These are phyloP conservation scores for Phytophthora pluvialis DNA, from an alignment of 352 stramenopile species.

Conservation along the genomic window DNA sequence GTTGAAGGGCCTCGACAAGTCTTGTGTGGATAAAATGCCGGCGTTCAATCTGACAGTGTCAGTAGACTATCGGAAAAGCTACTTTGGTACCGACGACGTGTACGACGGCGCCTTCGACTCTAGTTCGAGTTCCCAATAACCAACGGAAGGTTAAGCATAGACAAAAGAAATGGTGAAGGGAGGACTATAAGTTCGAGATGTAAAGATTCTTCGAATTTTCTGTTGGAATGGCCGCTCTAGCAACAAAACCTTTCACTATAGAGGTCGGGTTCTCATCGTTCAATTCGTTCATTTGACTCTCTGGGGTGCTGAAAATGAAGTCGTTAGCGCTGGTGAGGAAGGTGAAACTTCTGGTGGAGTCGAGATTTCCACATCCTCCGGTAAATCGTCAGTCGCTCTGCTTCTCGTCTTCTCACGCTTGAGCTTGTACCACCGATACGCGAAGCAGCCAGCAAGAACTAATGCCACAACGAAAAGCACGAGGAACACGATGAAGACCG, in stretches of 20 bases:
- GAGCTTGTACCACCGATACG: constrained; percentile 36
- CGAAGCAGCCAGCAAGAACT: constrained; percentile 33
- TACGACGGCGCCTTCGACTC: too few relatives aligned
- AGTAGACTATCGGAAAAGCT: too few relatives aligned
- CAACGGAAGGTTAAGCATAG: too few relatives aligned
- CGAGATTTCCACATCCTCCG: constrained; percentile 17
- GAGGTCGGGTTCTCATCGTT: too few relatives aligned
- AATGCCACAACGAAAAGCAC: constrained; percentile 44
- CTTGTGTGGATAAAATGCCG: constrained; percentile 42
- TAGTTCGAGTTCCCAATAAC: too few relatives aligned
- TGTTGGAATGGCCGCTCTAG: too few relatives aligned
- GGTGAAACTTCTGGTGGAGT: constrained; percentile 5
- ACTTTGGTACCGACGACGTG: too few relatives aligned
- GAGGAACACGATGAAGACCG: constrained; percentile 52
- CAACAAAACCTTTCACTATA: too few relatives aligned
- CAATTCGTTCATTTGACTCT: background rate
- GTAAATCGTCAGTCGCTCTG: constrained; percentile 16
- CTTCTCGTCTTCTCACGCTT: constrained; percentile 22
- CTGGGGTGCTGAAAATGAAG: constrained; percentile 16
- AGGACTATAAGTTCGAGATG: too few relatives aligned
- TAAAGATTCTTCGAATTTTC: too few relatives aligned
- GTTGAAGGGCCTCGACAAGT: constrained; percentile 35
- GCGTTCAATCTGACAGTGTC: constrained; percentile 27
- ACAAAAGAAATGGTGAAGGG: too few relatives aligned
- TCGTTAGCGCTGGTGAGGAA: constrained; percentile 7